A percentile compares a stretch with the other conserved stretches of the same genome.
Evolutionary conservation across 352 stramenopile genomes (phyloP).

Genomic region (Phytophthora citricola): DNA sequence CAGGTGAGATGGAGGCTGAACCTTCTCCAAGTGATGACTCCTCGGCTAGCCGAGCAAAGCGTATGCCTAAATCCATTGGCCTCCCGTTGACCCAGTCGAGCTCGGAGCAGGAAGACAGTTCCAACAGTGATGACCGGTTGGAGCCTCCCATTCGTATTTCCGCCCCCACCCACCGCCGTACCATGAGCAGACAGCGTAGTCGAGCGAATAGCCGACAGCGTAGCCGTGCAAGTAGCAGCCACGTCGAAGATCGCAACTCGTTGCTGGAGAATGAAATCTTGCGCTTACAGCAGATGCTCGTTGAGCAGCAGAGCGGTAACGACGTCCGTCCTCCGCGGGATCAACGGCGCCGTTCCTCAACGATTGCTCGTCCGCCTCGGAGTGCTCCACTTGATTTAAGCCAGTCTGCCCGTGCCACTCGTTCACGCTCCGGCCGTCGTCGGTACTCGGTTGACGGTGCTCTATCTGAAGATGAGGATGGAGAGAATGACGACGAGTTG

Average conservation of each 20-base stretch:
- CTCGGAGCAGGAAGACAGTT: slow-evolving; percentile 44
- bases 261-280: slow-evolving; percentile 75
- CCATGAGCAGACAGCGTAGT: slow-evolving; percentile 32
- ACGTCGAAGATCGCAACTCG: slow-evolving; percentile 50
- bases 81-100: slow-evolving; percentile 28
- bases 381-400: slow-evolving; percentile 31
- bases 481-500: slow-evolving; percentile 48
- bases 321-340: slow-evolving; percentile 16
- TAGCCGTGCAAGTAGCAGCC: slow-evolving; percentile 32
- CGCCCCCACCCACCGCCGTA: slow-evolving; percentile 14
- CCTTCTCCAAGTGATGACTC: slow-evolving; percentile 40
- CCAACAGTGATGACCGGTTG: slow-evolving; percentile 33
- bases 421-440: slow-evolving; percentile 32
- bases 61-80: slow-evolving; percentile 5
- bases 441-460: slow-evolving; percentile 58
- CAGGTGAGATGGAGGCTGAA: slow-evolving; percentile 42
- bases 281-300: slow-evolving; percentile 76
- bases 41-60: slow-evolving; percentile 14
- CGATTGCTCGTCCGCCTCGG: slow-evolving; percentile 31
- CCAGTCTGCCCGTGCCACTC: slow-evolving; percentile 16
- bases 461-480: slow-evolving; percentile 51
- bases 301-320: slow-evolving; percentile 52
- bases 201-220: slow-evolving; percentile 32
- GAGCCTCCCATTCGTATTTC: slow-evolving; percentile 34
- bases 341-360: slow-evolving; percentile 27